Evolutionary conservation across 75 land plant genomes (phyloP).

Genomic region (Sequoia sempervirens): DNA sequence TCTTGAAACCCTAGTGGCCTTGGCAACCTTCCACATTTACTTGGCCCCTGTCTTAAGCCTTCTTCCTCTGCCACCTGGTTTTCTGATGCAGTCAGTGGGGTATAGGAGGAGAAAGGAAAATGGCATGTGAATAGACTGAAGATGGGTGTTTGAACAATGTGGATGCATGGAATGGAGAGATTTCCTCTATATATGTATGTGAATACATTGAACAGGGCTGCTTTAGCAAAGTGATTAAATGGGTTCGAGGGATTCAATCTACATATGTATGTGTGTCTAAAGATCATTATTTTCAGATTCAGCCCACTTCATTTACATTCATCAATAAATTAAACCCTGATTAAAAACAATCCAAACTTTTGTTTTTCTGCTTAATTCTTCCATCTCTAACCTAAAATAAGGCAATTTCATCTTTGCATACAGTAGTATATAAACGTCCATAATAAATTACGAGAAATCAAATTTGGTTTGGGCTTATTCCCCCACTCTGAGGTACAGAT

Average conservation of each 20-base stretch:
- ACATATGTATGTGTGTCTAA: neutral
- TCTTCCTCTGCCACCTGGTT: neutral
- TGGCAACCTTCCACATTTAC: slow-evolving; percentile 46
- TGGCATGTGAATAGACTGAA: neutral
- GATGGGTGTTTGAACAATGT: neutral
- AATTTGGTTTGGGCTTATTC: too few relatives aligned
- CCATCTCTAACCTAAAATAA: neutral
- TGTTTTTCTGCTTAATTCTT: neutral
- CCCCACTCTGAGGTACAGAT: neutral
- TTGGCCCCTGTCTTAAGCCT: neutral
- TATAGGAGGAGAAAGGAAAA: neutral
- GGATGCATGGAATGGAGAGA: neutral
- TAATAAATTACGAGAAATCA: neutral
- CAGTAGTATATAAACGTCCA: neutral
- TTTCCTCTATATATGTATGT: neutral
- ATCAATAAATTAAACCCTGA: neutral
- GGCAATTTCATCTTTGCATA: neutral
- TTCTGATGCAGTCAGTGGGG: neutral
- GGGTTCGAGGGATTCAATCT: neutral
- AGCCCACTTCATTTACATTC: neutral
- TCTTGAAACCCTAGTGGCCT: slow-evolving; percentile 47
- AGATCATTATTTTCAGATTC: neutral
- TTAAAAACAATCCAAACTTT: neutral
- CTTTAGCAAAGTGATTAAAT: neutral
- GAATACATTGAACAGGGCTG: neutral